Conservation (phyloP, 129 eudicot genomes). For the Rutidosis leptorrhynchoides region DNA sequence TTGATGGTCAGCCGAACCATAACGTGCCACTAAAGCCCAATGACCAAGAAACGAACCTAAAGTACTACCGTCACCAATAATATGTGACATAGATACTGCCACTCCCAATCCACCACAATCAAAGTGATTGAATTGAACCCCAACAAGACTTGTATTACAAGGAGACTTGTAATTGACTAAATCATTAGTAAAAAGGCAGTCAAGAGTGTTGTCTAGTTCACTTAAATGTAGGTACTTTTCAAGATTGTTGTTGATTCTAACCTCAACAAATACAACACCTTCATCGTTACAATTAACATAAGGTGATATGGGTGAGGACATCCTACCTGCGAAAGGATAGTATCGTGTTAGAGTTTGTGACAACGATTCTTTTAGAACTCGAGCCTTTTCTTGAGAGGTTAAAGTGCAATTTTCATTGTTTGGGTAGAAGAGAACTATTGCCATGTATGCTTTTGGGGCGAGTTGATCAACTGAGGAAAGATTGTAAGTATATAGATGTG, state of each 20-base stretch:
- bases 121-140: too few relatives aligned
- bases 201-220: not conserved
- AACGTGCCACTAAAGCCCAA: conserved; percentile 6
- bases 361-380: too few relatives aligned
- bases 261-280: conserved; percentile 32
- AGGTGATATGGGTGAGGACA: not conserved
- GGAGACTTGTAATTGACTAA: not conserved
- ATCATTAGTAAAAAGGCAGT: not conserved
- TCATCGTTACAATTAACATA: conserved; percentile 32
- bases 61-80: conserved; percentile 1
- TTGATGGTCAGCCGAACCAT: not conserved
- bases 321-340: conserved; percentile 36
- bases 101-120: conserved; percentile 3
- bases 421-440: not conserved
- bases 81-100: conserved; percentile 4
- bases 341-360: too few relatives aligned
- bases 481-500: too few relatives aligned
- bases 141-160: too few relatives aligned
- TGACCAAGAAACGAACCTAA: not conserved
- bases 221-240: not conserved
- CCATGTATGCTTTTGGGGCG: not conserved
- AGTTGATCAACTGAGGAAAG: conserved; percentile 8
- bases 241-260: not conserved
- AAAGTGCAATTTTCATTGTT: too few relatives aligned
- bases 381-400: too few relatives aligned